Conservation (phyloP, 805 yeast species). For the Priceomyces castillae region DNA sequence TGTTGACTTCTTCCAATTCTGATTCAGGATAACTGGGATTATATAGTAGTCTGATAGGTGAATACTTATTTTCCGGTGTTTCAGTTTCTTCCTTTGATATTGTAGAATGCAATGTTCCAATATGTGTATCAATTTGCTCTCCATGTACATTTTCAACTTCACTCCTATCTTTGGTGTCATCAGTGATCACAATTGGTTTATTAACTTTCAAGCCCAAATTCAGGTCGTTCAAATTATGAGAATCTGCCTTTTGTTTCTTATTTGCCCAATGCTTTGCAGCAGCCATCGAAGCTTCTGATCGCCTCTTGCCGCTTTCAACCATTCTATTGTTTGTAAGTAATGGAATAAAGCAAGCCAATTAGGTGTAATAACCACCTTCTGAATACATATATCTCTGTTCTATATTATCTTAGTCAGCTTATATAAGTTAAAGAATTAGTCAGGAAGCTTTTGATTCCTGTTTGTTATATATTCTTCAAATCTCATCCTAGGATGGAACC, state of each 20-base stretch:
- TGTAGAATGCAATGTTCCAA: neutral
- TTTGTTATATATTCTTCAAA: no score
- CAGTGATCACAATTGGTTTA: slow-evolving; percentile 3
- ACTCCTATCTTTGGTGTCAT: neutral
- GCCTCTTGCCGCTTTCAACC: no score
- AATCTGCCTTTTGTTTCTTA: slow-evolving; percentile 2
- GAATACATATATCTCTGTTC: no score
- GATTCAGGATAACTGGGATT: slow-evolving; percentile 23
- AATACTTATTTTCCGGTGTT: slow-evolving; percentile 1
- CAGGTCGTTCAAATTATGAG: neutral
- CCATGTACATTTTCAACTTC: neutral
- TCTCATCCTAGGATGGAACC: no score
- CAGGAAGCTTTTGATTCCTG: no score
- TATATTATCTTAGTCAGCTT: no score
- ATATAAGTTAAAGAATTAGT: no score
- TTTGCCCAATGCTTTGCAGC: slow-evolving; percentile 27
- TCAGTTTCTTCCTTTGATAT: neutral
- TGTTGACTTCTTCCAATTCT: slow-evolving; percentile 15
- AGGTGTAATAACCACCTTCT: no score
- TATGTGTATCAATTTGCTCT: neutral
- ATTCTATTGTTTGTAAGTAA: no score
- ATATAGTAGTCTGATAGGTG: slow-evolving; percentile 24
- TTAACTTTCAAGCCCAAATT: slow-evolving; percentile 1
- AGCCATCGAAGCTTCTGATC: slow-evolving; percentile 22
- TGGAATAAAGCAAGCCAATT: no score